Base-by-base conservation (phyloP, 164 flowering plant genomes). In the Aristolochia californica region DNA sequence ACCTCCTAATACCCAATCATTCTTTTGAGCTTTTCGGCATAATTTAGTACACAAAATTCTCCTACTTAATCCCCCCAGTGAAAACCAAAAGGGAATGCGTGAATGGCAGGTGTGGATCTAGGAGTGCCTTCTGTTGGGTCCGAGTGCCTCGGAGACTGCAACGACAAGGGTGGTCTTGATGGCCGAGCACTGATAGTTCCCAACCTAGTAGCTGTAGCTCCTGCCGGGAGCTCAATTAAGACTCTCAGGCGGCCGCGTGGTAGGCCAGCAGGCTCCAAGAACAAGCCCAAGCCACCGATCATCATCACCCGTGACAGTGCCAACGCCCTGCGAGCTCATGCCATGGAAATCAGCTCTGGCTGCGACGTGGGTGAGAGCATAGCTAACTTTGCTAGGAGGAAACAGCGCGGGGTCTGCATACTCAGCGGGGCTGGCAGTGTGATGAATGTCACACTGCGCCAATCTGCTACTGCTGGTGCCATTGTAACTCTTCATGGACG, bases 281-380 rank as follows among this genome's bases (percentile, higher is more conserved):
- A 88, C 77, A 88, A 86, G 71, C 94, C 97, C 0, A 89, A 89
- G 68, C 89, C 89, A 2, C 95, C 95, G 0, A 80, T 86, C 30
- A 86, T 89, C 48, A 74, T 89, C 66, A 83, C 89, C 18, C 67
- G 86, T 2, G 95, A 87, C 63, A 79, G 90, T 58, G 82, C 88
- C 7, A 86, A 84, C 45, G 81, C 90, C 0, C 83, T 89, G 0
- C 62, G 84, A 2, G 97, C 91, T 2, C 91, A 88, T 61, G 97
- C 91, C 24, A 78, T 89, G 82, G 97, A 89, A 76, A 78, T 89
- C 28, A 75, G 77, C 65, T 75, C 95, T 0, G 97, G 97, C 8
- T 84, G 83, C 50, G 97, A 89, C 67, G 72, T 89, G 21, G 62
- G 70, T 22, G 91, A 86, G 59, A 76, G 82, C 71, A 61, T 89